phyloP scores from a whole-genome alignment of 495 filamentous ascomycete genomes.

The Staphylotrichum tortipilum region DNA sequence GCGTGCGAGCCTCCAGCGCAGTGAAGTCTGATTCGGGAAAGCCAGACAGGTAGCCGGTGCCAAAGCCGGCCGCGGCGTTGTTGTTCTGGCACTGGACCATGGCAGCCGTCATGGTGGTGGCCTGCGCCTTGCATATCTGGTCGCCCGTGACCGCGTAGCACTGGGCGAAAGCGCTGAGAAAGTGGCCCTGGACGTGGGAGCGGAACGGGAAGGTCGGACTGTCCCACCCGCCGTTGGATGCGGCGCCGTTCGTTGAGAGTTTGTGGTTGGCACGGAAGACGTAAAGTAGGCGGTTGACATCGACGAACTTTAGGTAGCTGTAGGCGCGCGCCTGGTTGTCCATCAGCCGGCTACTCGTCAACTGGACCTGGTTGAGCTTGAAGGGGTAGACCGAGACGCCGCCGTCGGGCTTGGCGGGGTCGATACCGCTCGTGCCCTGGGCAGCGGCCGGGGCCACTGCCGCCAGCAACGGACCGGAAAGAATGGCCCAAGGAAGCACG shows the following conservation, averaged over 20 bases:
- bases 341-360: slow-evolving; percentile 25
- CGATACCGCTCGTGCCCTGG: too few relatives aligned
- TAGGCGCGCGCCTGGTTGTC: slow-evolving; percentile 31
- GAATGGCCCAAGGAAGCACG: too few relatives aligned
- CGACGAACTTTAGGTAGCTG: slow-evolving; percentile 28
- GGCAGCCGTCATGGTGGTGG: slow-evolving; percentile 30
- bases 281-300: slow-evolving; percentile 30
- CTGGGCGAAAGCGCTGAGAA: slow-evolving; percentile 25
- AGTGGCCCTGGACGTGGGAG: slow-evolving; percentile 30
- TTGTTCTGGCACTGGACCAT: slow-evolving; percentile 32
- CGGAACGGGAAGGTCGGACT: slow-evolving; percentile 33
- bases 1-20: slow-evolving; percentile 15
- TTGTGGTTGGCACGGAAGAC: slow-evolving; percentile 30
- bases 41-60: slow-evolving; percentile 26
- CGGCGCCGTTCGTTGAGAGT: slow-evolving; percentile 24
- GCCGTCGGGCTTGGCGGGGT: too few relatives aligned
- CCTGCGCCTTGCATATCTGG: slow-evolving; percentile 21
- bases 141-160: slow-evolving; percentile 16
- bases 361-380: slow-evolving; percentile 21
- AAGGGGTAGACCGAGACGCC: too few relatives aligned
- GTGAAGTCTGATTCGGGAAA: slow-evolving; percentile 33
- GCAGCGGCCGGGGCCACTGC: too few relatives aligned
- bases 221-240: slow-evolving; percentile 31
- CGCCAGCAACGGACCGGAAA: too few relatives aligned
- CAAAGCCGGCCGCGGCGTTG: slow-evolving; percentile 24